Percentiles rank a stretch among this genome's conserved stretches.
phyloP scores from a whole-genome alignment of 495 filamentous ascomycete genomes.

The Xylaria castorea region DNA sequence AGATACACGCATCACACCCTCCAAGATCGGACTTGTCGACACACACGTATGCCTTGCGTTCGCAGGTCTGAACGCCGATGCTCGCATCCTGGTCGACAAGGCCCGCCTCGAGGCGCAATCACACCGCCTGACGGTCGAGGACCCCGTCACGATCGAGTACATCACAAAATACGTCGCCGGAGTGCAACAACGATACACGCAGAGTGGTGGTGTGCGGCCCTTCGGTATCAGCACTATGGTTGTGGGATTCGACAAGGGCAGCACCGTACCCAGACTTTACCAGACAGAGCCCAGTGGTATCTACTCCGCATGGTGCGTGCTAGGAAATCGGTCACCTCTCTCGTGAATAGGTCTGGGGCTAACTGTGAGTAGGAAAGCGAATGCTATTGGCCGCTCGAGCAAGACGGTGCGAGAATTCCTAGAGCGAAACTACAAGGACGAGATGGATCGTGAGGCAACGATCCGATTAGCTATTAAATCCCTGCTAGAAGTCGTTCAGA shows the following conservation, averaged over 20 bases:
- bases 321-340: neutral
- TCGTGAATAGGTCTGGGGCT: neutral
- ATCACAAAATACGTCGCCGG: conserved; percentile 98
- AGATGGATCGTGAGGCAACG: conserved; percentile 95
- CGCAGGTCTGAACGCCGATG: conserved; percentile 95
- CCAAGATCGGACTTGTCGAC: conserved; percentile 94
- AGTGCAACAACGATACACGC: conserved; percentile 97
- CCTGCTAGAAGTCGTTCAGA: conserved; percentile 96
- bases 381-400: conserved; percentile 96
- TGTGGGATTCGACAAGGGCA: conserved; percentile 94
- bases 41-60: conserved; percentile 96
- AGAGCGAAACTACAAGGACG: conserved; percentile 96
- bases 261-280: conserved; percentile 84
- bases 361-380: conserved; percentile 81
- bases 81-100: conserved; percentile 96
- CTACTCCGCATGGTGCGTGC: conserved; percentile 90
- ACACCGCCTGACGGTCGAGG: conserved; percentile 96
- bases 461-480: conserved; percentile 98
- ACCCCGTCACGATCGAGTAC: conserved; percentile 97
- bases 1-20: conserved; percentile 98
- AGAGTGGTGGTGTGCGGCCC: conserved; percentile 94
- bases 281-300: conserved; percentile 98
- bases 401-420: conserved; percentile 99
- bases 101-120: conserved; percentile 96
- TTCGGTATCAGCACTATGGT: conserved; percentile 98